A percentile compares a stretch with the other conserved stretches of the same genome.
Conservation (phyloP, 2,329 filamentous ascomycete genomes). For the Colletotrichum australisinense region DNA sequence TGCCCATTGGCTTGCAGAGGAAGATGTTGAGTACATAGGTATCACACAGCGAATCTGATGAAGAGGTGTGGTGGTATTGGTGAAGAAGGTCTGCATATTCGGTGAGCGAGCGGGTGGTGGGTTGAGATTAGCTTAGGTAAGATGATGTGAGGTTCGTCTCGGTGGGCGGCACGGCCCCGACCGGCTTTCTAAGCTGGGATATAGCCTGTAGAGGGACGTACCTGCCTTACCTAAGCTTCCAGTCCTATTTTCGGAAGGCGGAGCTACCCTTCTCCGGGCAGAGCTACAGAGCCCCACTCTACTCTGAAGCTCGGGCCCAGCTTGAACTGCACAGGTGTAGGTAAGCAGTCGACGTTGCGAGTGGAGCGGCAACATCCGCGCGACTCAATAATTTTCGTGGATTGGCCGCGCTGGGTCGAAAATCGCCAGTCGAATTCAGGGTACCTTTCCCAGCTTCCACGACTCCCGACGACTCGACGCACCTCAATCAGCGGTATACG, state of each 20-base stretch:
- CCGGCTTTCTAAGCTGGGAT: conserved; percentile 15
- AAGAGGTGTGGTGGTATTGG: conserved; percentile 7
- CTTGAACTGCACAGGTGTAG: neutral
- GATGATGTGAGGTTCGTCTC: neutral
- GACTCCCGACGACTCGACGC: neutral
- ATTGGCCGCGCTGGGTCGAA: conserved; percentile 6
- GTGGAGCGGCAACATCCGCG: conserved; percentile 33
- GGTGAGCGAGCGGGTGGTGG: neutral
- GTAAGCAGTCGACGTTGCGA: conserved; percentile 12
- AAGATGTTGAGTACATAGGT: neutral
- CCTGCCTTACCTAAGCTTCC: too few relatives aligned
- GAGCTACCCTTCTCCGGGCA: neutral
- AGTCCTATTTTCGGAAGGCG: neutral
- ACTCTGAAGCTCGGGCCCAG: neutral
- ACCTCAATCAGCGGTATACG: neutral
- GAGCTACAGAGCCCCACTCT: neutral
- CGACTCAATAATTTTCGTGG: conserved; percentile 34
- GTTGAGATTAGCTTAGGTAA: conserved; percentile 22
- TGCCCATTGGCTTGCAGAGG: neutral
- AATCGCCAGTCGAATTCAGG: neutral
- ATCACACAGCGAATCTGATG: neutral
- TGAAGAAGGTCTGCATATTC: conserved; percentile 14
- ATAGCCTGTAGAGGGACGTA: neutral
- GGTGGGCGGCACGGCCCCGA: conserved; percentile 27
- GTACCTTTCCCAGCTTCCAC: neutral